Conservation (phyloP, 768 basidiomycete species). For the Pisolithus albus region DNA sequence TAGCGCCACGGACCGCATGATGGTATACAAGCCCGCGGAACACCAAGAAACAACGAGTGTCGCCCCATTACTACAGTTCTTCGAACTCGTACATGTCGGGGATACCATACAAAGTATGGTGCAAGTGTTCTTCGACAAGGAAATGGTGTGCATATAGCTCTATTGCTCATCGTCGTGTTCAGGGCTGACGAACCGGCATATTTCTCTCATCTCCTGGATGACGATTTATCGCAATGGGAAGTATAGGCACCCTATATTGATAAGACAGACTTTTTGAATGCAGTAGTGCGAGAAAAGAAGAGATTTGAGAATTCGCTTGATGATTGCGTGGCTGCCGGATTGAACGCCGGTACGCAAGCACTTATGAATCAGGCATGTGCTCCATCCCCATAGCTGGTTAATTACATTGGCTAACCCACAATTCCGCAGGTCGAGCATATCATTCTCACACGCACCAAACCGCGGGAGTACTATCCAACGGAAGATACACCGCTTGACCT, state of each 20-base stretch:
- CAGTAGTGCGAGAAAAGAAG: constrained; percentile 94
- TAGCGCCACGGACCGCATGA: constrained; percentile 89
- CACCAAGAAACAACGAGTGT: constrained; percentile 77
- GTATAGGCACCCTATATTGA: constrained; percentile 80
- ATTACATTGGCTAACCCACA: not conserved
- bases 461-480: constrained; percentile 85
- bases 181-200: not conserved
- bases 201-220: not conserved
- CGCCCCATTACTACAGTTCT: constrained; percentile 92
- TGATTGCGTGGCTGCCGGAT: constrained; percentile 85
- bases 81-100: constrained; percentile 93
- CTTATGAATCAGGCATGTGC: constrained; percentile 81
- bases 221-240: not conserved
- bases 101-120: constrained; percentile 98
- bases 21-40: constrained; percentile 81
- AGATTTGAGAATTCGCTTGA: constrained; percentile 88
- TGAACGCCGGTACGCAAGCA: constrained; percentile 94
- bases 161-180: not conserved
- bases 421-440: constrained; percentile 79
- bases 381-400: not conserved
- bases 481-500: constrained; percentile 77
- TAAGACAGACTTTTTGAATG: constrained; percentile 87
- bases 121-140: constrained; percentile 97
- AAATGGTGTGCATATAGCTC: constrained; percentile 50
- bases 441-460: constrained; percentile 72